Evolutionary conservation across 2,329 filamentous ascomycete species (phyloP).

Genomic region (Cladosporium halotolerans): DNA sequence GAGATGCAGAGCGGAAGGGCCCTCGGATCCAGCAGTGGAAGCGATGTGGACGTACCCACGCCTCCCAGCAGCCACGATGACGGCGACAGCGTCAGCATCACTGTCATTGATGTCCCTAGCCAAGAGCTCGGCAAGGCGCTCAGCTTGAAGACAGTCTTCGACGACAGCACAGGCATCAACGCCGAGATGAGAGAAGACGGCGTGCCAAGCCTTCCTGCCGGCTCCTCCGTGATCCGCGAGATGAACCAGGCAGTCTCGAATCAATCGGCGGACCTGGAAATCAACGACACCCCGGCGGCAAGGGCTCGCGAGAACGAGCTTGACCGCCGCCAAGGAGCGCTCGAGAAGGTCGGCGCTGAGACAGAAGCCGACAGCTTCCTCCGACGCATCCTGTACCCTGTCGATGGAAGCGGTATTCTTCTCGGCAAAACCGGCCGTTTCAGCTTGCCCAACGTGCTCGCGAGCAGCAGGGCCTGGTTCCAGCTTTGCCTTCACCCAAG

Average conservation of each 20-base stretch:
- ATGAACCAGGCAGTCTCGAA: slow-evolving; percentile 77
- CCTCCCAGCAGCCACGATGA: slow-evolving; percentile 59
- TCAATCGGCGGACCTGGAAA: slow-evolving; percentile 71
- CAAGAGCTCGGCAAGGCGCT: slow-evolving; percentile 77
- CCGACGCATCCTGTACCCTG: slow-evolving; percentile 72
- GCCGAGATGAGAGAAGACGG: slow-evolving; percentile 96
- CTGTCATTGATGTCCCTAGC: slow-evolving; percentile 77
- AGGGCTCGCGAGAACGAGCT: slow-evolving; percentile 70
- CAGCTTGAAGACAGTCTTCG: slow-evolving; percentile 85
- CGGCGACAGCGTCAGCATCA: slow-evolving; percentile 81
- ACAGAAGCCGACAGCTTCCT: slow-evolving; percentile 78
- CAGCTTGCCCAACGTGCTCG: slow-evolving; percentile 66
- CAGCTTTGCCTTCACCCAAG: slow-evolving; percentile 88
- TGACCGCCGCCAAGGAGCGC: slow-evolving; percentile 72
- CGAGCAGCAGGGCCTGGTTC: slow-evolving; percentile 89
- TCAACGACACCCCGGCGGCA: slow-evolving; percentile 59
- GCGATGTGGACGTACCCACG: slow-evolving; percentile 52
- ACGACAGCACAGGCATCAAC: slow-evolving; percentile 89
- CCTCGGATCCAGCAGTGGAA: slow-evolving; percentile 62
- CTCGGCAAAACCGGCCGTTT: slow-evolving; percentile 73
- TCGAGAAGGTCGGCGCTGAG: slow-evolving; percentile 82
- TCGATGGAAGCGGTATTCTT: slow-evolving; percentile 69
- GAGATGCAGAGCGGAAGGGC: slow-evolving; percentile 65
- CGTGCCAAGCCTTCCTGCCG: slow-evolving; percentile 64
- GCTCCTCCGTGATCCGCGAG: slow-evolving; percentile 78